A percentile compares a stretch with the other conserved stretches of the same genome.
Evolutionary conservation across 139 green algal genomes (phyloP).

Genomic region (Coccomyxa sp.): DNA sequence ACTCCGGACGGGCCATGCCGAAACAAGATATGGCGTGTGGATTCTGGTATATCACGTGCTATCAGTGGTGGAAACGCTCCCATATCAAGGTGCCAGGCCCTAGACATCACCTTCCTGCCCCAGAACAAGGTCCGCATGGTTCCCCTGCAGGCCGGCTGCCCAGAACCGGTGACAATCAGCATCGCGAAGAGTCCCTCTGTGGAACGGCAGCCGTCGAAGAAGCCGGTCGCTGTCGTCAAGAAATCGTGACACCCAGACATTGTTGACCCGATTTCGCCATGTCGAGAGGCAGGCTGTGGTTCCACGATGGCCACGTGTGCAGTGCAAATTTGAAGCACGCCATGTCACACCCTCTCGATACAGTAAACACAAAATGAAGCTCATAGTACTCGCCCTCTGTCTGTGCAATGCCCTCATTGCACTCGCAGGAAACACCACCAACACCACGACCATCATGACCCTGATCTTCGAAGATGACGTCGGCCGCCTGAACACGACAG

Average conservation of each 20-base stretch:
- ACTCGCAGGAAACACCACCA: neutral
- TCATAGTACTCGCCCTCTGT: neutral
- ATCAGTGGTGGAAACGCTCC: neutral
- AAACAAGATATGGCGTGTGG: neutral
- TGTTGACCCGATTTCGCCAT: neutral
- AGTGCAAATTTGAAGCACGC: neutral
- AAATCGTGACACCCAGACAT: neutral
- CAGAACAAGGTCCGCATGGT: neutral
- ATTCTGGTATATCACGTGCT: neutral
- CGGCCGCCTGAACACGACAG: neutral
- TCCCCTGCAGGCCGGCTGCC: neutral
- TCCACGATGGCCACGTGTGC: neutral
- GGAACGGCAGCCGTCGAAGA: neutral
- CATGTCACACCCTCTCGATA: neutral
- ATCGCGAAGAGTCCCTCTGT: neutral
- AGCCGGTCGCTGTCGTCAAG: neutral
- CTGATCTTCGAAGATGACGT: neutral
- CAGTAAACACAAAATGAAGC: neutral
- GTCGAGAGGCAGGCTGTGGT: neutral
- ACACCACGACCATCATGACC: neutral
- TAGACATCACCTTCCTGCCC: neutral
- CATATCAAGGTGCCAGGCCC: neutral
- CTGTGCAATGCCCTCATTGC: neutral
- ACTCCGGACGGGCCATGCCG: neutral
- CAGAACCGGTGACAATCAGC: neutral